Evolutionary conservation across 1,139 yeast genomes (phyloP).

Genomic region (Suhomyces maxii): DNA sequence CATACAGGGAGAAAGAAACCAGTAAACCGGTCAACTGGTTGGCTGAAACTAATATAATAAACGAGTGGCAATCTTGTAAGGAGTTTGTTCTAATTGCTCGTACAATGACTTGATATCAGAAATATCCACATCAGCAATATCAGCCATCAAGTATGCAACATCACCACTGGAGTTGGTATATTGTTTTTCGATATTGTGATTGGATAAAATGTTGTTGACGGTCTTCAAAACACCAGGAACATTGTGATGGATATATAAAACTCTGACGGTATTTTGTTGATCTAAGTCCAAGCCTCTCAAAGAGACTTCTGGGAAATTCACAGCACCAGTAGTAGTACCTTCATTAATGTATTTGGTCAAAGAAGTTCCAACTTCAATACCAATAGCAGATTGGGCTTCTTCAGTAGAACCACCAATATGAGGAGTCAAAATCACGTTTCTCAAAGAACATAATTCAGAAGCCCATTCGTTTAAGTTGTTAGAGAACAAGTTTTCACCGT

Average conservation of each 20-base stretch:
- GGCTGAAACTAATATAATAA: constrained; percentile 62
- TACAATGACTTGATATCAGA: constrained; percentile 83
- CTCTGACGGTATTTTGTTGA: constrained; percentile 87
- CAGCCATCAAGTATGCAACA: constrained; percentile 97
- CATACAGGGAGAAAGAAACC: background rate
- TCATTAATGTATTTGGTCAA: constrained; percentile 91
- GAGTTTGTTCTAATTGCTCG: constrained; percentile 85
- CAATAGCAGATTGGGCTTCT: constrained; percentile 98
- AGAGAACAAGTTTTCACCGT: constrained; percentile 79
- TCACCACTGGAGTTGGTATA: constrained; percentile 95
- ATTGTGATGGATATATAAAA: constrained; percentile 92
- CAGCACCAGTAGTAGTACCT: constrained; percentile 95
- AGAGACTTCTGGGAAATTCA: constrained; percentile 97
- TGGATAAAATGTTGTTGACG: constrained; percentile 91
- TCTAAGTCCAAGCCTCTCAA: constrained; percentile 87
- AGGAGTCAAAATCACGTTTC: constrained; percentile 92
- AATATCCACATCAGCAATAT: constrained; percentile 81
- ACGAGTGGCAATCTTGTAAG: constrained; percentile 89
- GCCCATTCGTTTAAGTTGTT: constrained; percentile 80
- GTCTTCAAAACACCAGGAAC: constrained; percentile 99
- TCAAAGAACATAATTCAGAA: constrained; percentile 74
- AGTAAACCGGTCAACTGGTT: background rate
- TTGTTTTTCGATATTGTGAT: constrained; percentile 96
- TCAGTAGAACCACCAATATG: constrained; percentile 99
- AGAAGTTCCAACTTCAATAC: constrained; percentile 89